These are phyloP conservation scores for Starmerella vaccinii DNA, from an alignment of 805 yeast genomes.

Conservation along the genomic window DNA sequence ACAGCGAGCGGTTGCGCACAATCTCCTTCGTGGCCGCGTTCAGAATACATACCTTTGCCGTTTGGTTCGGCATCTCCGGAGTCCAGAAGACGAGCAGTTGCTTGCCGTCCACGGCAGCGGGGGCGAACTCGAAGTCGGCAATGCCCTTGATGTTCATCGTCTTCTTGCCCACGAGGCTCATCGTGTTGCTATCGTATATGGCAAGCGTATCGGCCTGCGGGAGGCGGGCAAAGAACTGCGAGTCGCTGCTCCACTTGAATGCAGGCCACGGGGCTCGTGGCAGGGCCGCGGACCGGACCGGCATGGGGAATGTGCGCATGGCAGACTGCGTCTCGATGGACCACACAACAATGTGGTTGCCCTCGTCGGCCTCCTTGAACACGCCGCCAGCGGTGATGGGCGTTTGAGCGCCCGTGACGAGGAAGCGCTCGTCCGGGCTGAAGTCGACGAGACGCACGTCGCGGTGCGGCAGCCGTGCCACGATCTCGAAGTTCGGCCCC, in stretches of 20 bases:
- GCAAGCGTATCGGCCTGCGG: slow-evolving; percentile 83
- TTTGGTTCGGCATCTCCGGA: slow-evolving; percentile 84
- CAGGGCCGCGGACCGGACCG: slow-evolving; percentile 12
- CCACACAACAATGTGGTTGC: slow-evolving; percentile 92
- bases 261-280: slow-evolving; percentile 85
- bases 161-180: slow-evolving; percentile 79
- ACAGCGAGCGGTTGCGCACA: slow-evolving; percentile 81
- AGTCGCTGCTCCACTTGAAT: slow-evolving; percentile 90
- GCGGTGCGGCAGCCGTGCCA: slow-evolving; percentile 74
- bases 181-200: slow-evolving; percentile 69
- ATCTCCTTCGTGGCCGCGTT: slow-evolving; percentile 75
- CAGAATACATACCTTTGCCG: slow-evolving; percentile 88
- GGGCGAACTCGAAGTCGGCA: slow-evolving; percentile 90
- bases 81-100: slow-evolving; percentile 89
- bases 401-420: slow-evolving; percentile 81
- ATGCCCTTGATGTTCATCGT: slow-evolving; percentile 72
- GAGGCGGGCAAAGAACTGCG: slow-evolving; percentile 86
- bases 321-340: slow-evolving; percentile 74
- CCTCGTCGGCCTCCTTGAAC: slow-evolving; percentile 77
- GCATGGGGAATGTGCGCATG: slow-evolving; percentile 77
- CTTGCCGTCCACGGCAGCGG: slow-evolving; percentile 61
- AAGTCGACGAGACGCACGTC: slow-evolving; percentile 83
- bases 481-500: slow-evolving; percentile 63
- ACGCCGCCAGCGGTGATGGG: slow-evolving; percentile 73
- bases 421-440: slow-evolving; percentile 81